Percentiles rank a stretch among this genome's conserved stretches.
Conservation (phyloP, 2,329 filamentous ascomycete species). For the Penicillium griseofulvum region DNA sequence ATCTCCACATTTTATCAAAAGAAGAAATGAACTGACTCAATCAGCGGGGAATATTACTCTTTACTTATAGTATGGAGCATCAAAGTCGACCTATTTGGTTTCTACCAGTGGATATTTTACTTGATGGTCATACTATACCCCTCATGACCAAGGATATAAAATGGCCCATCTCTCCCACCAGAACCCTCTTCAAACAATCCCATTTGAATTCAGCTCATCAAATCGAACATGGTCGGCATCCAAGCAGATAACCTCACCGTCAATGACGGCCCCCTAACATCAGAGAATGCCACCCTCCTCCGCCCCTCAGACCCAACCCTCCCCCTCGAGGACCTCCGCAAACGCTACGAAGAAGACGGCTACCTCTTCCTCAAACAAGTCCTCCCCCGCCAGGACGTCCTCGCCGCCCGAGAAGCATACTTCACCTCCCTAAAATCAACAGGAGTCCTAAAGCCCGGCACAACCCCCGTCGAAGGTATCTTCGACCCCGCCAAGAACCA, state of each 20-base stretch:
- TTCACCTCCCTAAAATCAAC: conserved; percentile 55
- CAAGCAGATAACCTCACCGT: conserved; percentile 36
- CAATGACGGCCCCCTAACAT: conserved; percentile 48
- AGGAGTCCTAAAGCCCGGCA: conserved; percentile 56
- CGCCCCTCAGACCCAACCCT: conserved; percentile 44
- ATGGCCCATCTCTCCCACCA: not conserved
- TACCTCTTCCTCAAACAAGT: conserved; percentile 58
- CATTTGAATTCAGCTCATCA: not conserved
- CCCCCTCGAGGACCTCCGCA: conserved; percentile 50
- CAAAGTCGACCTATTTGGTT: not conserved
- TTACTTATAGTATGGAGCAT: not conserved
- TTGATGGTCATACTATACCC: not conserved
- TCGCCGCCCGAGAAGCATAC: conserved; percentile 53
- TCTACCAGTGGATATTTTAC: not conserved
- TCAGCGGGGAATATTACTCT: conserved; percentile 3
- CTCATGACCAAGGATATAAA: not conserved
- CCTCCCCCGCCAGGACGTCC: conserved; percentile 53
- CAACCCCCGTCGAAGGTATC: conserved; percentile 53
- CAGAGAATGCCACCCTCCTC: conserved; percentile 45
- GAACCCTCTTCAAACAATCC: not conserved
- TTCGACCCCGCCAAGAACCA: conserved; percentile 48
- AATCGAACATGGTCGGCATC: conserved; percentile 21
- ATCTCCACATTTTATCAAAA: not conserved
- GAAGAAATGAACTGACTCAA: not conserved
- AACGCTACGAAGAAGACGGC: conserved; percentile 50